Evolutionary conservation across 768 basidiomycete species (phyloP).

Genomic region (Polyporus arcularius): DNA sequence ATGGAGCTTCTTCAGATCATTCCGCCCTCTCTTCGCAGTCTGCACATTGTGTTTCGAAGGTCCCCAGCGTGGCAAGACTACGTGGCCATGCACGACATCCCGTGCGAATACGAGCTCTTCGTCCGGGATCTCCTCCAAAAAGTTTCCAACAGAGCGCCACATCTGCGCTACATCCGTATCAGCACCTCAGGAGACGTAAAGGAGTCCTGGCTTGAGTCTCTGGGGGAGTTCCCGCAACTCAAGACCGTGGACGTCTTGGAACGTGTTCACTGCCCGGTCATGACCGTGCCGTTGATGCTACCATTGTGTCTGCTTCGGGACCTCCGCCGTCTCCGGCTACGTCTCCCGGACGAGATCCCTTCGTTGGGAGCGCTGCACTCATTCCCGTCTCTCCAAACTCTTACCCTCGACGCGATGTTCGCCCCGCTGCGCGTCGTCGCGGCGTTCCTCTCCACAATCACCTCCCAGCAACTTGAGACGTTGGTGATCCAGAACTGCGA

Average conservation of each 20-base stretch:
- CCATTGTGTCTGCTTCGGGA: neutral
- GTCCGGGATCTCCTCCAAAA: slow-evolving; percentile 3
- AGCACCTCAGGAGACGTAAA: neutral
- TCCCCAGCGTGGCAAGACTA: neutral
- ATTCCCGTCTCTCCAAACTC: slow-evolving; percentile 9
- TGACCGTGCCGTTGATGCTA: neutral
- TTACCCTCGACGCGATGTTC: slow-evolving; percentile 13
- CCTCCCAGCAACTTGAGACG: slow-evolving; percentile 1
- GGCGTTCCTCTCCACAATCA: slow-evolving; percentile 3
- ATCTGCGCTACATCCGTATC: slow-evolving; percentile 8
- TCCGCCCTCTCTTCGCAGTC: slow-evolving; percentile 3
- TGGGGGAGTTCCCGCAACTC: neutral
- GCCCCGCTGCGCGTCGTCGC: neutral
- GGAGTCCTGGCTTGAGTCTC: slow-evolving; percentile 6
- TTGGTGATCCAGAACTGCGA: slow-evolving; percentile 9
- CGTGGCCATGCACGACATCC: neutral
- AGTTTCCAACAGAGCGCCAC: neutral
- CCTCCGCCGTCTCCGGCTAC: slow-evolving; percentile 7
- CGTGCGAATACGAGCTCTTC: neutral
- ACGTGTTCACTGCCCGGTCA: neutral
- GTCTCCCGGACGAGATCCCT: neutral
- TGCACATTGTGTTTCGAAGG: slow-evolving; percentile 6
- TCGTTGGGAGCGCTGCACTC: neutral
- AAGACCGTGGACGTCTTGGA: slow-evolving; percentile 9
- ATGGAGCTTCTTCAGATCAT: slow-evolving; percentile 1